These are phyloP conservation scores for Coniochaeta sp. DNA, from an alignment of 2,329 filamentous ascomycete species.

Conservation along the genomic window DNA sequence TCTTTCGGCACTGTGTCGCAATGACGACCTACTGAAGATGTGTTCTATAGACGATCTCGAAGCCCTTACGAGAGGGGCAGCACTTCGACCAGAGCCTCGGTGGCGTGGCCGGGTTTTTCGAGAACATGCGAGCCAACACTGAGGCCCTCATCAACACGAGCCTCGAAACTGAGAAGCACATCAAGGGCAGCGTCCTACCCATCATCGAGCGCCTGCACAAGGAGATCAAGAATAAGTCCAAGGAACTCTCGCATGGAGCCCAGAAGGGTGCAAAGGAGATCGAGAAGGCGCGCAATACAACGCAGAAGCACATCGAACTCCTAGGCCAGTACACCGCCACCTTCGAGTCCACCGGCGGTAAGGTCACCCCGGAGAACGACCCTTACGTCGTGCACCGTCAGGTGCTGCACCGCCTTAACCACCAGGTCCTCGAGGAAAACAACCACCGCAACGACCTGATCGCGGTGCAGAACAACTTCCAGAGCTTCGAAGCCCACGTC, in stretches of 20 bases:
- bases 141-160: conserved; percentile 86
- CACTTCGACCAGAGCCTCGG: conserved; percentile 91
- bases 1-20: background rate
- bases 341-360: conserved; percentile 69
- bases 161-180: conserved; percentile 80
- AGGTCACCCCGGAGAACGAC: conserved; percentile 65
- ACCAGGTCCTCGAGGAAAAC: conserved; percentile 92
- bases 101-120: conserved; percentile 82
- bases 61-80: conserved; percentile 79
- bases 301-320: conserved; percentile 94
- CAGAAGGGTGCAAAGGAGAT: conserved; percentile 84
- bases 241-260: conserved; percentile 76
- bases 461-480: conserved; percentile 83
- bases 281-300: conserved; percentile 75
- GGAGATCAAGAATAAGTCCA: conserved; percentile 94
- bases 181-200: conserved; percentile 80
- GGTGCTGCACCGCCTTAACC: conserved; percentile 75
- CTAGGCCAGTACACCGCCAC: conserved; percentile 78
- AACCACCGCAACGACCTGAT: conserved; percentile 90
- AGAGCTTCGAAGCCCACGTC: conserved; percentile 79
- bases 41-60: conserved; percentile 60
- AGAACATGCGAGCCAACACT: conserved; percentile 89
- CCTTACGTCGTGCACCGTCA: conserved; percentile 82
- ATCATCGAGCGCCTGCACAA: conserved; percentile 86
- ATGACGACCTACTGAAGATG: background rate